Evolutionary conservation across 441 rosid species (phyloP).

Genomic region (Syzygium syzygioides): DNA sequence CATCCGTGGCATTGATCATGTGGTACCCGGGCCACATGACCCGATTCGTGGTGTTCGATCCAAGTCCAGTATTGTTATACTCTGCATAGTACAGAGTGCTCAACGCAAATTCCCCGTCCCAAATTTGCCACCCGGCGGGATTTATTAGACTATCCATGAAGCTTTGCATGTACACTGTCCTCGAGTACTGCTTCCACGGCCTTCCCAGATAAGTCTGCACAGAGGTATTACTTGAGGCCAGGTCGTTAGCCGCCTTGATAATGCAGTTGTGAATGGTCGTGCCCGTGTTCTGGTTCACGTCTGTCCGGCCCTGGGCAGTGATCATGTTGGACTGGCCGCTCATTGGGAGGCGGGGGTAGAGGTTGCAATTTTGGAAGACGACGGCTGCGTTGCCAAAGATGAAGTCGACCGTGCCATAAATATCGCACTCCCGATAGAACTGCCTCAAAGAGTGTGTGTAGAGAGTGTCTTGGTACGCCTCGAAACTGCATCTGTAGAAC

Average conservation of each 20-base stretch:
- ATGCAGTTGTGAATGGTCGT: constrained; percentile 61
- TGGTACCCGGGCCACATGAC: constrained; percentile 65
- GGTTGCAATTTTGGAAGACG: constrained; percentile 48
- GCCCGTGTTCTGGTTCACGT: constrained; percentile 76
- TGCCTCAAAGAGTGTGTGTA: constrained; percentile 72
- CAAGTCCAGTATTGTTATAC: constrained; percentile 57
- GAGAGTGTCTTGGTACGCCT: constrained; percentile 78
- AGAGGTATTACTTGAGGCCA: constrained; percentile 23
- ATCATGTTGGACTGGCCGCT: constrained; percentile 61
- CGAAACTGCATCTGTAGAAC: constrained; percentile 71
- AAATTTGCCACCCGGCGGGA: constrained; percentile 68
- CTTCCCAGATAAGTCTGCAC: constrained; percentile 58
- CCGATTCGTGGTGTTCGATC: constrained; percentile 33
- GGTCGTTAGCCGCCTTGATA: constrained; percentile 45
- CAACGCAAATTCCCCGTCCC: constrained; percentile 60
- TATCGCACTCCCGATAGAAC: constrained; percentile 66
- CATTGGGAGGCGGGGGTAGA: constrained; percentile 48
- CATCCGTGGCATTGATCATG: constrained; percentile 37
- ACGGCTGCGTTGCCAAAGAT: constrained; percentile 69
- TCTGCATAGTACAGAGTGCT: constrained; percentile 62
- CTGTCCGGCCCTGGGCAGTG: constrained; percentile 71
- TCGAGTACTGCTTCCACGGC: constrained; percentile 78
- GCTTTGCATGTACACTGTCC: constrained; percentile 59
- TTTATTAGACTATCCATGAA: constrained; percentile 42
- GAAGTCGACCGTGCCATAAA: constrained; percentile 77